Conservation (phyloP, 805 yeast genomes). For the Candida taoyuanica region DNA sequence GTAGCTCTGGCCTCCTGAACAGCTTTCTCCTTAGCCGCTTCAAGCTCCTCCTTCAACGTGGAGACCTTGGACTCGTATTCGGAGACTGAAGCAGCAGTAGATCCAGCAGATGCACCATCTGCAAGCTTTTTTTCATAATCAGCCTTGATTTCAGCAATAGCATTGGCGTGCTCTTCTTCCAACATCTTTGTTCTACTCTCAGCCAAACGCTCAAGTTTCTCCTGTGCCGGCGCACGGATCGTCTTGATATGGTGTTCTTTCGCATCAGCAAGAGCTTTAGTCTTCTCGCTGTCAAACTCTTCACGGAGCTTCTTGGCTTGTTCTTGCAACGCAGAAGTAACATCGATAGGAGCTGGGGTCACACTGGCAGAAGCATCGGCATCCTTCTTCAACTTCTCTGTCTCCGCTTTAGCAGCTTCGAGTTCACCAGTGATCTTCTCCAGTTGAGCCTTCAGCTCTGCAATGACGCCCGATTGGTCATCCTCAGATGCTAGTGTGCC, state of each 20-base stretch:
- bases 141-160: slow-evolving; percentile 27
- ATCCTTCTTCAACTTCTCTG: slow-evolving; percentile 6
- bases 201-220: slow-evolving; percentile 28
- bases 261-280: slow-evolving; percentile 21
- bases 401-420: slow-evolving; percentile 3
- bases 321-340: slow-evolving; percentile 21
- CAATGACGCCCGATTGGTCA: not conserved
- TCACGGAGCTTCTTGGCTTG: slow-evolving; percentile 25
- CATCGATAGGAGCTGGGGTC: slow-evolving; percentile 1
- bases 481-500: not conserved
- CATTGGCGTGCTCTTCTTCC: slow-evolving; percentile 27
- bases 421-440: not conserved
- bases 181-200: slow-evolving; percentile 25
- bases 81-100: slow-evolving; percentile 17
- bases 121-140: slow-evolving; percentile 26
- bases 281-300: slow-evolving; percentile 25
- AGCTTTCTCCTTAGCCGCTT: slow-evolving; percentile 19
- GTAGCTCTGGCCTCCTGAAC: slow-evolving; percentile 17
- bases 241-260: slow-evolving; percentile 27
- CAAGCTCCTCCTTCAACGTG: slow-evolving; percentile 28
- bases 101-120: slow-evolving; percentile 14
- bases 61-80: slow-evolving; percentile 30
- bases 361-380: slow-evolving; percentile 3
- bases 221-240: slow-evolving; percentile 36
- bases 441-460: not conserved